phyloP scores from a whole-genome alignment of 2,329 filamentous ascomycete genomes.

The Cordyceps sp. region DNA sequence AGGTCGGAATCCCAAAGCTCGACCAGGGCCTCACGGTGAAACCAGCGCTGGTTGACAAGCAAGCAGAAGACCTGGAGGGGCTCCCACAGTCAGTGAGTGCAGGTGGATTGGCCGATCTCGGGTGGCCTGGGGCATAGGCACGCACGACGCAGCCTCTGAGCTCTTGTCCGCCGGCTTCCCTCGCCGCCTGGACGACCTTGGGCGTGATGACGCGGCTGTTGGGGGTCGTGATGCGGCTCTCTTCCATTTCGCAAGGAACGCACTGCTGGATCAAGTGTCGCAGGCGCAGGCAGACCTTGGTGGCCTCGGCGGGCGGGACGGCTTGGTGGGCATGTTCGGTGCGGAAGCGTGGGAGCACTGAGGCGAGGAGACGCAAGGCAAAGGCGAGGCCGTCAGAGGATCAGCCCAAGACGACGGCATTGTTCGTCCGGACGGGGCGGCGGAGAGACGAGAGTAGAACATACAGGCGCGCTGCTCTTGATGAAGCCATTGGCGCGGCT shows the following conservation, averaged over 20 bases:
- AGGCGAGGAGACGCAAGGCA: not conserved
- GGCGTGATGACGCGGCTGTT: constrained; percentile 76
- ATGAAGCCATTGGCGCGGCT: constrained; percentile 16
- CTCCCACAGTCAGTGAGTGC: too few relatives aligned
- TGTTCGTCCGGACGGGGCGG: too few relatives aligned
- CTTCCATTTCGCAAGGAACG: constrained; percentile 78
- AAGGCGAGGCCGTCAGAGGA: not conserved
- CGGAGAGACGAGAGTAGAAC: too few relatives aligned
- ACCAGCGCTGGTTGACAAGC: constrained; percentile 56
- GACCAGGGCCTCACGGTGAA: constrained; percentile 56
- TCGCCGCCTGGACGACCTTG: constrained; percentile 65
- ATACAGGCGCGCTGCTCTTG: constrained; percentile 28
- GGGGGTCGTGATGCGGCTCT: constrained; percentile 54
- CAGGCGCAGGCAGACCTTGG: constrained; percentile 74
- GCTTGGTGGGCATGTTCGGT: constrained; percentile 44
- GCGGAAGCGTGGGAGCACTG: constrained; percentile 50
- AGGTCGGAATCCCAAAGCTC: constrained; percentile 91
- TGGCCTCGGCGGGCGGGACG: constrained; percentile 64
- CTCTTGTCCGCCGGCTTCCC: constrained; percentile 61
- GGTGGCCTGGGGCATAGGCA: not conserved
- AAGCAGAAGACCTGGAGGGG: constrained; percentile 49
- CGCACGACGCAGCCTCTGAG: constrained; percentile 55
- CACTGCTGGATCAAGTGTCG: constrained; percentile 83
- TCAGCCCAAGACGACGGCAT: too few relatives aligned
- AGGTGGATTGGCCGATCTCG: too few relatives aligned